Conservation (phyloP, 2,329 filamentous ascomycete species). For the Proliferodiscus dingleyae region DNA sequence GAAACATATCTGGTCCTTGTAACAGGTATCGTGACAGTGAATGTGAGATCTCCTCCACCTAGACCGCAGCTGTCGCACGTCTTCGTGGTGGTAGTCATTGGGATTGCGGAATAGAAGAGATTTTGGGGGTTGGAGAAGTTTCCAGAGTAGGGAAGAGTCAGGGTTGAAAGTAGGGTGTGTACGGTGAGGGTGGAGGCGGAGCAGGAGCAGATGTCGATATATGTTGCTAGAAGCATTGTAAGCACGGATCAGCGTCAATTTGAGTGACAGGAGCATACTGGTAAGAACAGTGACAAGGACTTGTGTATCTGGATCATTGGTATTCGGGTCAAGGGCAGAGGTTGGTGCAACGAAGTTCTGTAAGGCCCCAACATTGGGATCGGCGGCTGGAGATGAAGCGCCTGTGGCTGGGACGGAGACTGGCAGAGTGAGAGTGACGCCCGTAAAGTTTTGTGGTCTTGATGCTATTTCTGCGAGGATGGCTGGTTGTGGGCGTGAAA, state of each 20-base stretch:
- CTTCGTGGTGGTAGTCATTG: constrained; percentile 1
- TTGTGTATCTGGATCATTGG: background rate
- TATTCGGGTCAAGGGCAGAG: no score
- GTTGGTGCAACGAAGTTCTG: no score
- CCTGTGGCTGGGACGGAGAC: no score
- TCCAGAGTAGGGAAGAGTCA: background rate
- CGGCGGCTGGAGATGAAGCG: no score
- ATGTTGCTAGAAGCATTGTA: constrained; percentile 2
- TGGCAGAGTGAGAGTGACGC: no score
- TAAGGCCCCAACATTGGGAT: no score
- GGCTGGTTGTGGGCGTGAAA: no score
- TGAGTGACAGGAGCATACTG: background rate
- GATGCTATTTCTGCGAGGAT: no score
- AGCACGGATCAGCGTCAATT: background rate
- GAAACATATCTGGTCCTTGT: no score
- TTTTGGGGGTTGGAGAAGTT: background rate
- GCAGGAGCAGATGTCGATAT: constrained; percentile 3
- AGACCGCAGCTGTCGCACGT: background rate
- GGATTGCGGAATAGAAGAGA: background rate
- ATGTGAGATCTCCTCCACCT: background rate
- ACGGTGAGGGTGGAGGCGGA: background rate
- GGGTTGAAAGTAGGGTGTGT: background rate
- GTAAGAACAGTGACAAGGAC: background rate
- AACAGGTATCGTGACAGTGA: background rate
- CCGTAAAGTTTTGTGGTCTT: no score